These are phyloP conservation scores for Endotrypanum monterogeii DNA, from an alignment of 208 protist species.

Conservation along the genomic window DNA sequence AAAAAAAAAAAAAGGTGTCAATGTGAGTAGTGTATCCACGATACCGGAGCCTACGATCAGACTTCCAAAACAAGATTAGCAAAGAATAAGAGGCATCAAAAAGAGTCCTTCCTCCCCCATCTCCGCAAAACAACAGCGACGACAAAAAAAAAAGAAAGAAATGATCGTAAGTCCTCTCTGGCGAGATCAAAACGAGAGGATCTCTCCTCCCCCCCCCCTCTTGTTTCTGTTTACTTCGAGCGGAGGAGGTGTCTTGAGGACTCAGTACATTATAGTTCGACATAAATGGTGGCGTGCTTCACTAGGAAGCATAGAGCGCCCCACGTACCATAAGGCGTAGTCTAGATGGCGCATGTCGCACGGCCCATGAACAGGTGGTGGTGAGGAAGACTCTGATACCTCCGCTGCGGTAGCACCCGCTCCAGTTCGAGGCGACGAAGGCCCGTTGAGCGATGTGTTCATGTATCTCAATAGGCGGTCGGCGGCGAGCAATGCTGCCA, in stretches of 20 bases:
- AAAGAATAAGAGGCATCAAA: not conserved
- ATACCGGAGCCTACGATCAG: too few relatives aligned
- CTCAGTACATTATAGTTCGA: conserved; percentile 67
- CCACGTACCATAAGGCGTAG: conserved; percentile 80
- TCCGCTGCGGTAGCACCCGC: not conserved
- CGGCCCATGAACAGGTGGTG: not conserved
- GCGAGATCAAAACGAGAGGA: not conserved
- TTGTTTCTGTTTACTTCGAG: not conserved
- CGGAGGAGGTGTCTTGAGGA: not conserved
- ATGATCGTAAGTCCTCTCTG: not conserved
- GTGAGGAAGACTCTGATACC: not conserved
- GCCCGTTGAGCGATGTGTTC: not conserved
- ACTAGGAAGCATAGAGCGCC: conserved; percentile 43
- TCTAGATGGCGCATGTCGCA: conserved; percentile 48
- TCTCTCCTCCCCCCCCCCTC: too few relatives aligned
- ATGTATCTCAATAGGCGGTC: conserved; percentile 53
- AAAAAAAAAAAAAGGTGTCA: too few relatives aligned
- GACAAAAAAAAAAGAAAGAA: conserved; percentile 1
- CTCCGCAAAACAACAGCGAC: not conserved
- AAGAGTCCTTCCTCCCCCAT: not conserved
- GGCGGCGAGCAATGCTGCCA: conserved; percentile 54
- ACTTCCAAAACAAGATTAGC: too few relatives aligned
- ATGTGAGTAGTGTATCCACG: too few relatives aligned
- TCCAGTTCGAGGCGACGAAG: not conserved
- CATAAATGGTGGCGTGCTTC: conserved; percentile 64